phyloP scores from a whole-genome alignment of 2,329 filamentous ascomycete species.

The Ascosphaera aggregata region DNA sequence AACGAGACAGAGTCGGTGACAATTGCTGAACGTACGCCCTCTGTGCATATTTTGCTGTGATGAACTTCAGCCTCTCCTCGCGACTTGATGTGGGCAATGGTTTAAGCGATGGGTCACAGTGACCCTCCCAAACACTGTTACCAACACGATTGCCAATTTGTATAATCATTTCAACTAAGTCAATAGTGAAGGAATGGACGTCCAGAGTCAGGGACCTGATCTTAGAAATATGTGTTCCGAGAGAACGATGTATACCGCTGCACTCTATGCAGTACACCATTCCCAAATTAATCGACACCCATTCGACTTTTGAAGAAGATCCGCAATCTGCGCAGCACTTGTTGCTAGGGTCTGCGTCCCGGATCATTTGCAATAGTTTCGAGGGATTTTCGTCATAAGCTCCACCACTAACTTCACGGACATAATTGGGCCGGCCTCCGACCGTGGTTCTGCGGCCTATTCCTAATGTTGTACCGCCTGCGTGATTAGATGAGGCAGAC shows the following conservation, averaged over 20 bases:
- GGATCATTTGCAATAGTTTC: conserved; percentile 63
- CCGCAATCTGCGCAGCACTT: conserved; percentile 87
- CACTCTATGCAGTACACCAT: conserved; percentile 96
- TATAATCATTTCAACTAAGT: conserved; percentile 84
- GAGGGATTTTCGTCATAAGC: conserved; percentile 63
- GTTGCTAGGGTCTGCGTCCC: conserved; percentile 81
- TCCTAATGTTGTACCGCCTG: conserved; percentile 24
- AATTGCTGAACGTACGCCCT: conserved; percentile 52
- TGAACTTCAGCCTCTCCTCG: conserved; percentile 82
- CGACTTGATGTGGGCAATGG: conserved; percentile 55
- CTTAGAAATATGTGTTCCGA: conserved; percentile 96
- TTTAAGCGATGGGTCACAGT: conserved; percentile 49
- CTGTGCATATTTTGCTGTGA: conserved; percentile 86
- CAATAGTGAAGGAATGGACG: conserved; percentile 85
- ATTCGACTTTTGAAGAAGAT: conserved; percentile 80
- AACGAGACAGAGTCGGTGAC: conserved; percentile 50
- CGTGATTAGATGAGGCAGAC: conserved; percentile 29
- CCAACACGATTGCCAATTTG: conserved; percentile 84
- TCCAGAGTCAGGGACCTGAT: conserved; percentile 86
- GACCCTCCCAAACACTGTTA: conserved; percentile 93
- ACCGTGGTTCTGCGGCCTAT: conserved; percentile 77
- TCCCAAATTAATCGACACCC: conserved; percentile 94
- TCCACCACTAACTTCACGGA: conserved; percentile 39
- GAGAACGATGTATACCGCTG: conserved; percentile 84
- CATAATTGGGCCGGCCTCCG: conserved; percentile 56